A percentile compares a stretch with the other conserved stretches of the same genome.
phyloP scores from a whole-genome alignment of 768 basidiomycete genomes.

The Mycena amicta region DNA sequence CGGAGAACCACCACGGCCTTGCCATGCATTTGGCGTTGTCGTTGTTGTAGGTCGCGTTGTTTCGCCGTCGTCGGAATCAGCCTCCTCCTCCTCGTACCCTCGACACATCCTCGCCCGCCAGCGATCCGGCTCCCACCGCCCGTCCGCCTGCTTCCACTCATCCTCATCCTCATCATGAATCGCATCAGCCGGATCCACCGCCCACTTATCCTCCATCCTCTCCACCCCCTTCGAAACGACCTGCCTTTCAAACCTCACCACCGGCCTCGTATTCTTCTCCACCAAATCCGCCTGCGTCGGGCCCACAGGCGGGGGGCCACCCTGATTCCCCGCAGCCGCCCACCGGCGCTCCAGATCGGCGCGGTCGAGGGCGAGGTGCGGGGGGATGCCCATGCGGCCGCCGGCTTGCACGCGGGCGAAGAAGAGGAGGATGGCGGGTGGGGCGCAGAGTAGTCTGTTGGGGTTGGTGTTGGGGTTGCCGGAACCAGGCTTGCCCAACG shows the following conservation, averaged over 20 bases:
- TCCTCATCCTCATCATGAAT: no score
- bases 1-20: constrained; percentile 3
- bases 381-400: constrained; percentile 33
- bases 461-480: not conserved
- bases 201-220: not conserved
- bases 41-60: no score
- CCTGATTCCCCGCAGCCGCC: not conserved
- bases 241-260: constrained; percentile 29
- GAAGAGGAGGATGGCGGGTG: constrained; percentile 47
- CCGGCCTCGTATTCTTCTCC: constrained; percentile 43
- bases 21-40: not conserved
- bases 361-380: constrained; percentile 8
- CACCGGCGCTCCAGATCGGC: constrained; percentile 27
- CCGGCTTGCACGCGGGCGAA: constrained; percentile 41
- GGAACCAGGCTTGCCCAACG: not conserved
- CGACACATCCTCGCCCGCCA: constrained; percentile 5
- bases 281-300: constrained; percentile 49
- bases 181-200: not conserved
- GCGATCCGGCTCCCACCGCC: constrained; percentile 1
- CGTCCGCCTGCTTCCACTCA: not conserved
- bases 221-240: not conserved
- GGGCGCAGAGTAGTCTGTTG: constrained; percentile 29
- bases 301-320: constrained; percentile 20
- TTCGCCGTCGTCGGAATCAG: not conserved
- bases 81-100: not conserved